Base-by-base conservation (phyloP, 2,329 filamentous ascomycete species). In the Calycina herbarum region DNA sequence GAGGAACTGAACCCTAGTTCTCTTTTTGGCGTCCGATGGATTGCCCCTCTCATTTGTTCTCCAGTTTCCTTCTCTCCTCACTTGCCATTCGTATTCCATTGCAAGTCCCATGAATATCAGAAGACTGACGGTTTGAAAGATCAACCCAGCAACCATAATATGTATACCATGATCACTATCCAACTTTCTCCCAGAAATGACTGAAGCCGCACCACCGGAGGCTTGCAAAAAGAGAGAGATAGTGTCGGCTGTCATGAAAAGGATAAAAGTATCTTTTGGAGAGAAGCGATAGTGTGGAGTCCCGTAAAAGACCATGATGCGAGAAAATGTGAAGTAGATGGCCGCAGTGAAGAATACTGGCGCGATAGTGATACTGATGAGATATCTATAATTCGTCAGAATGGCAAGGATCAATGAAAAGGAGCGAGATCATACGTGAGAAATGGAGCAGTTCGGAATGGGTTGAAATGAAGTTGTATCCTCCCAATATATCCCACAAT, bases 201-300 rank as follows among this genome's bases (percentile, higher is more conserved):
- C 82, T 10, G 86, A 85, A 65, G 88, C 77, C 24, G 79, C 81
- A 31, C 86, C 86, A 62, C 86, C 86, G 66, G 83, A 80, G 70
- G 83, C 85, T 78, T 88, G 86, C 57, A 88, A 79, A 58, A 86
- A 74, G 63, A 88, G 81, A 69, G 84, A 86, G 59, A 82, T 82
- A 20, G 87, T 76, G 74, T 88, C 86, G 74, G 82, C 83, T 61
- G 85, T 81, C 24, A 70, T 72, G 69, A 75, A 75, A 45, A 74
- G 64, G 35, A 82, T 82, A 10, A 85, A 86, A 73, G 86, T 87
- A 61, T 80, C 77, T 5, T 76, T 75, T 4, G 83, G 81, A 54
- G 77, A 78, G 61, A 85, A 76, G 29, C 78, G 77, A 29, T 82
- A 83, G 66, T 81, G 76, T 61, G 81, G 75, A 1, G 77, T 74